Evolutionary conservation across 1,284 basidiomycete species (phyloP).

Genomic region (Ustilago vetiveriae): DNA sequence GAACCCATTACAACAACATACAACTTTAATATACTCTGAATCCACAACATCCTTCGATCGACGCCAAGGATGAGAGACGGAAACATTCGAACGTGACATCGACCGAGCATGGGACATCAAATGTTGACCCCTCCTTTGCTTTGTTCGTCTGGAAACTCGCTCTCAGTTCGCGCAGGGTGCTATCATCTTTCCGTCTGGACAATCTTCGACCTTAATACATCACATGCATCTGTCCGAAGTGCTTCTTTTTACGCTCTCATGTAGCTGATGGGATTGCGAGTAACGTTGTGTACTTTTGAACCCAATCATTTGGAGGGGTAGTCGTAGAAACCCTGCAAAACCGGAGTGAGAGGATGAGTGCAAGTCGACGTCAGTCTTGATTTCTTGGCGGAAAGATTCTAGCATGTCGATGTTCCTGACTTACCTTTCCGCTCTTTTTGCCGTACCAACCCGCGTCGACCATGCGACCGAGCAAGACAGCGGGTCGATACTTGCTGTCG

Average conservation of each 20-base stretch:
- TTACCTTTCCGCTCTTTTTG: constrained; percentile 74
- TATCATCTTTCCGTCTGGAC: too few species aligned
- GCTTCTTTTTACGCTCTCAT: too few species aligned
- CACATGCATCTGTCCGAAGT: background rate
- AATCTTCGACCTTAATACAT: too few species aligned
- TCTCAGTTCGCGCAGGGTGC: background rate
- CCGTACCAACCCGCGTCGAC: constrained; percentile 95
- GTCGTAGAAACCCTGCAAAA: constrained; percentile 60
- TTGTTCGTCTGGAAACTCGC: background rate
- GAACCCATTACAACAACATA: constrained; percentile 35
- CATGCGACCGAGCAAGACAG: constrained; percentile 88
- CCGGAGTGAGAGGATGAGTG: background rate
- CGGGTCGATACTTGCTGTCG: constrained; percentile 96
- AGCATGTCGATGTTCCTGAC: background rate
- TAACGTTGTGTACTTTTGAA: background rate
- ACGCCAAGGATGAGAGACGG: background rate
- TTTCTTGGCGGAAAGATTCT: too few species aligned
- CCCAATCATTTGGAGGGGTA: constrained; percentile 44
- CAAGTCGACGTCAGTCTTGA: constrained; percentile 2
- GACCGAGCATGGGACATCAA: background rate
- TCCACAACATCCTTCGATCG: background rate
- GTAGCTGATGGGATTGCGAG: too few species aligned
- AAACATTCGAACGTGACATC: background rate
- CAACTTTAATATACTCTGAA: constrained; percentile 59
- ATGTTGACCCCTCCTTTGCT: background rate